Percentiles rank a stretch among this genome's conserved stretches.
These are phyloP conservation scores for Albugo laibachii DNA, from an alignment of 352 stramenopile genomes.

Conservation along the genomic window DNA sequence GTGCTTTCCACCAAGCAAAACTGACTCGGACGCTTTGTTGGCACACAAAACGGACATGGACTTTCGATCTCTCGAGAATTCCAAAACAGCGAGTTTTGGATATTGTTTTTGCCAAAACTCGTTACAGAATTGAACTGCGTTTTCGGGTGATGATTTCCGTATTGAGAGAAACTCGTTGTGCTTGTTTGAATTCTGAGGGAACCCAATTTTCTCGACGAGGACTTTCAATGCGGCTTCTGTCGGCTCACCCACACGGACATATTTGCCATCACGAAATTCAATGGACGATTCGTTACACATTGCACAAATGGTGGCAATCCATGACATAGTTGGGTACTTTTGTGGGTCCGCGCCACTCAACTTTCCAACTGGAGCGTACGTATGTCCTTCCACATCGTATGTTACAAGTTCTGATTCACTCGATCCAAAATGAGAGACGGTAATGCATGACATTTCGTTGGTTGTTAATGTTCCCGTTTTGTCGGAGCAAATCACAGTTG, in stretches of 20 bases:
- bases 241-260: constrained; percentile 85
- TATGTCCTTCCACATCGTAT: constrained; percentile 86
- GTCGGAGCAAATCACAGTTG: constrained; percentile 87
- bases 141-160: constrained; percentile 30
- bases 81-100: constrained; percentile 86
- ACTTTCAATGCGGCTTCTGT: constrained; percentile 95
- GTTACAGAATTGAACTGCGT: constrained; percentile 70
- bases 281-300: constrained; percentile 95
- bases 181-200: constrained; percentile 42
- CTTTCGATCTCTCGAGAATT: constrained; percentile 95
- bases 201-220: constrained; percentile 87
- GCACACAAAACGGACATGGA: constrained; percentile 92
- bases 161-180: constrained; percentile 38
- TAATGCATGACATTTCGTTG: constrained; percentile 93
- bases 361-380: constrained; percentile 81
- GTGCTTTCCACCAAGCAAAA: constrained; percentile 3
- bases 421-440: constrained; percentile 44
- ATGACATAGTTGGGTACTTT: constrained; percentile 63
- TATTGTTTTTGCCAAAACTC: constrained; percentile 59
- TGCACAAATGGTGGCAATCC: constrained; percentile 80
- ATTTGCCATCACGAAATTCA: constrained; percentile 76
- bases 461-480: constrained; percentile 93
- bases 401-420: constrained; percentile 62
- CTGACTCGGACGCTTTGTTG: constrained; percentile 2
- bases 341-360: constrained; percentile 20